A percentile compares a stretch with the other conserved stretches of the same genome.
These are phyloP conservation scores for Suillus weaverae DNA, from an alignment of 768 basidiomycete species.

Conservation along the genomic window DNA sequence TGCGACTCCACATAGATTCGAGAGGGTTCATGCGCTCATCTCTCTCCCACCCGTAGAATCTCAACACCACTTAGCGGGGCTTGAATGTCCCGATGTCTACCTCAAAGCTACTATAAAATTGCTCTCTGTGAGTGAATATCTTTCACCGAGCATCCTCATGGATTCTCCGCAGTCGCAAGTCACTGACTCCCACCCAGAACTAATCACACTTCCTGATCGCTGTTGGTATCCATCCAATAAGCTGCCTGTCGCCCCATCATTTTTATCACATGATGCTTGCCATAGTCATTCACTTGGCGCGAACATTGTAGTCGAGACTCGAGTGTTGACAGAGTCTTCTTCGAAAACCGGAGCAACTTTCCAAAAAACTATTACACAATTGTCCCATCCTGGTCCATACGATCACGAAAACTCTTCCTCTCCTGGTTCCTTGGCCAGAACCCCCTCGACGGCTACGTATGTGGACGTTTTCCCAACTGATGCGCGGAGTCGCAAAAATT, in stretches of 20 bases:
- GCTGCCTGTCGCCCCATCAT: background rate
- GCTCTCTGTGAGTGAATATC: background rate
- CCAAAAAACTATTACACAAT: background rate
- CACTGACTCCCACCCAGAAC: background rate
- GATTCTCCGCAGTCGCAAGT: conserved; percentile 8
- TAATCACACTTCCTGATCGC: background rate
- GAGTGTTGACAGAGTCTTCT: conserved; percentile 3
- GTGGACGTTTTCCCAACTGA: conserved; percentile 1
- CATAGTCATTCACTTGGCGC: background rate
- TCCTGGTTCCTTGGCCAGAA: conserved; percentile 1
- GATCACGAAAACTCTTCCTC: background rate
- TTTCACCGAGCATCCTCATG: conserved; percentile 1
- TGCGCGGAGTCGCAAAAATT: background rate
- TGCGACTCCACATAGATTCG: background rate
- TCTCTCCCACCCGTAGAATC: background rate
- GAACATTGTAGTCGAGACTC: background rate
- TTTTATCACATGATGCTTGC: background rate
- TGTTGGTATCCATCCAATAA: background rate
- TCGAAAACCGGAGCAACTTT: background rate
- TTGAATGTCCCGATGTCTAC: conserved; percentile 2
- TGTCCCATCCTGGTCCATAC: background rate
- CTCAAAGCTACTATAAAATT: conserved; percentile 8
- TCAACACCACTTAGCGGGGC: conserved; percentile 1
- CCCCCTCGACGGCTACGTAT: conserved; percentile 5
- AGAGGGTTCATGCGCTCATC: background rate